Evolutionary conservation across 2,329 filamentous ascomycete species (phyloP).

Genomic region (Diplodia scrobiculata): DNA sequence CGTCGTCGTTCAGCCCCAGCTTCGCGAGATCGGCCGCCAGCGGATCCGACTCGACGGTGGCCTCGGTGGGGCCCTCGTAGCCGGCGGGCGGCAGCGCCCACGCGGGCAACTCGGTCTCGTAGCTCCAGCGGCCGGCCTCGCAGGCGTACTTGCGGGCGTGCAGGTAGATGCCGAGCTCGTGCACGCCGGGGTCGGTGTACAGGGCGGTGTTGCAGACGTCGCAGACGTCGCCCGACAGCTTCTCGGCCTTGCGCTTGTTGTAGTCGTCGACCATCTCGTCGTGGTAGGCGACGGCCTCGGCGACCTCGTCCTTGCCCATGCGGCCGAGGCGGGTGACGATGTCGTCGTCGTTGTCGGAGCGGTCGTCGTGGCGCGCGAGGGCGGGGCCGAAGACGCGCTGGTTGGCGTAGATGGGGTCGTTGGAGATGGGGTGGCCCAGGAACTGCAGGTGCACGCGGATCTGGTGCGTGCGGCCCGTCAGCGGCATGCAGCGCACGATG

Average conservation of each 20-base stretch:
- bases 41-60: constrained; percentile 55
- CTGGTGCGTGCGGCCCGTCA: constrained; percentile 94
- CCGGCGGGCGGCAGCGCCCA: constrained; percentile 85
- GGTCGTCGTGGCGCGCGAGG: constrained; percentile 69
- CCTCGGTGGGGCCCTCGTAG: constrained; percentile 68
- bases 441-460: constrained; percentile 93
- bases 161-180: constrained; percentile 90
- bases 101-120: constrained; percentile 76
- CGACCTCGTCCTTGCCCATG: constrained; percentile 93
- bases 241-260: constrained; percentile 87
- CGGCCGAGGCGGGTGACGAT: constrained; percentile 80
- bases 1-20: constrained; percentile 34
- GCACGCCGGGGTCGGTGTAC: constrained; percentile 86
- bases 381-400: constrained; percentile 83
- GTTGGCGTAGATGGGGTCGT: constrained; percentile 97
- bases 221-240: constrained; percentile 84
- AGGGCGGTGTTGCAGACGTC: constrained; percentile 80
- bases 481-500: constrained; percentile 87
- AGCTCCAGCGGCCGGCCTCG: constrained; percentile 79
- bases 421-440: constrained; percentile 90
- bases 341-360: constrained; percentile 77
- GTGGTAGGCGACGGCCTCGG: constrained; percentile 88
- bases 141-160: constrained; percentile 91
- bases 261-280: constrained; percentile 92
- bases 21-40: constrained; percentile 49